Evolutionary conservation across 768 basidiomycete species (phyloP), one percentile per base, ranked within the genome.

Genomic region (Kwoniella newhampshirensis): DNA sequence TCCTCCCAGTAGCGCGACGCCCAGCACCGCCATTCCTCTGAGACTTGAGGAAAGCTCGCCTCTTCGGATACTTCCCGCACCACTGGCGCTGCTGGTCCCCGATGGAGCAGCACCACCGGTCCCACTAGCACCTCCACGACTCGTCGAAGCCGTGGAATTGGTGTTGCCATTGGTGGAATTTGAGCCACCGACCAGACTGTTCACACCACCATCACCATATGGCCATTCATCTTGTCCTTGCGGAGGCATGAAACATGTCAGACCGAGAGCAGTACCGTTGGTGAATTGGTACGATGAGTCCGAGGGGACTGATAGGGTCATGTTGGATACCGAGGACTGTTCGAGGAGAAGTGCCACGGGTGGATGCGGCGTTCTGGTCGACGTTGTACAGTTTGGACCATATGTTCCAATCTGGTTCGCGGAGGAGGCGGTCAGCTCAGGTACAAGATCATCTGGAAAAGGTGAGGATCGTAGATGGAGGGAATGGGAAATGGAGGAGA

Each of bases 161-260:
- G n/a, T n/a, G 21, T 23, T 28, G 7, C 20, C 44, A 17, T n/a
- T 28, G 6, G 20, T 46, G 9, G 51, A 30, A 25, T 12, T 54
- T 4, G 20, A 28, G 5, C 20, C 23, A 30, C 35, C 15, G n/a
- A 32, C n/a, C 21, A 20, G 35, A 39, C 54, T 39, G 39, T 66
- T 63, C n/a, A 66, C 41, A 11, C 44, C 41, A 1, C 59, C 61
- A 28, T 51, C 61, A 13, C 66, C 68, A 43, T 71, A 71, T 15
- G 69, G 69, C 66, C 66, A 71, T 4, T 46, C 58, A 32, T 47
- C 32, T 17, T 36, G n/a, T 18, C 41, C 44, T 4, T 58, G 26
- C 4, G 66, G 69, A 15, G 59, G 66, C 13, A 59, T 25, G 36
- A 71, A 66, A 30, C 72, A 74, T 5, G 62, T 71, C 11, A 74